Conservation (phyloP, 805 yeast species). For the Candida silvicultrix region DNA sequence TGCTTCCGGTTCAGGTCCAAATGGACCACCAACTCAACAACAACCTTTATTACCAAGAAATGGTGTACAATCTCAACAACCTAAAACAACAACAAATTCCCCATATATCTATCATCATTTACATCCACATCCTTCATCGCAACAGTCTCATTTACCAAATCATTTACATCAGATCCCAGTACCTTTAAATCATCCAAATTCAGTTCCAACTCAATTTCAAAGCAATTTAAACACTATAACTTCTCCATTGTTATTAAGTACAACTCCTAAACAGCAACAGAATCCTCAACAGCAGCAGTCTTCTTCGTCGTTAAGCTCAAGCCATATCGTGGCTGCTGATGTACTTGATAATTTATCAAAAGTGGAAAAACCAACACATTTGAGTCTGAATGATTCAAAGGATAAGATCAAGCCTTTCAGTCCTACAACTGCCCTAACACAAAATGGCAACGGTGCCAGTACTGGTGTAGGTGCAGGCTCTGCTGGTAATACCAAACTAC, state of each 20-base stretch:
- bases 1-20: too few species aligned
- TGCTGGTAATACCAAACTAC: constrained; percentile 9
- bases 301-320: background rate
- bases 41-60: constrained; percentile 35
- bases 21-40: constrained; percentile 32
- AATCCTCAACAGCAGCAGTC: constrained; percentile 31
- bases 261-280: constrained; percentile 27
- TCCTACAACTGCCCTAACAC: constrained; percentile 17
- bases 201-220: constrained; percentile 67
- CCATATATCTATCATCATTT: constrained; percentile 8
- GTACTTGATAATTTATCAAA: constrained; percentile 13
- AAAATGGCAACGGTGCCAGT: too few species aligned
- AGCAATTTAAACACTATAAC: constrained; percentile 58
- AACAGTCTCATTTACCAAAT: constrained; percentile 3
- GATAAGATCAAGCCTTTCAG: constrained; percentile 15
- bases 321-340: constrained; percentile 25
- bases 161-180: constrained; percentile 30
- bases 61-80: constrained; percentile 4
- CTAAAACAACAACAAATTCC: constrained; percentile 11
- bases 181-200: constrained; percentile 58
- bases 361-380: constrained; percentile 3
- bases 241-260: constrained; percentile 55
- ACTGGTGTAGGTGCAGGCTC: too few species aligned
- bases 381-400: background rate
- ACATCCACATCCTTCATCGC: background rate